Evolutionary conservation across 441 rosid genomes (phyloP), one percentile per base, ranked within the genome.

Genomic region (Syzygium malaccense): DNA sequence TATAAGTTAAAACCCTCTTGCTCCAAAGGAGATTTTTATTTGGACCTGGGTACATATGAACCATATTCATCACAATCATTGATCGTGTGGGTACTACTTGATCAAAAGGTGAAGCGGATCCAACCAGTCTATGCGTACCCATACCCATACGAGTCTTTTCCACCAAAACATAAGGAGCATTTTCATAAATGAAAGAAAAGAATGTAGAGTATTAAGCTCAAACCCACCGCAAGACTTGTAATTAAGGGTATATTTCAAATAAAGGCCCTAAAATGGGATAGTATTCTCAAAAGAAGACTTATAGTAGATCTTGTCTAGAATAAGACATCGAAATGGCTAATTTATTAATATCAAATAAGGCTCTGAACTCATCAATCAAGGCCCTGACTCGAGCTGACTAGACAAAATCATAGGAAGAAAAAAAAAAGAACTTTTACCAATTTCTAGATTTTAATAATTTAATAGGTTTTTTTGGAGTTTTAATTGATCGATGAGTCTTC

Each of bases 301-400:
- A 9, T 19, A 33, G 1, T 1, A 68, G 48, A 19, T 33, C 45
- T 66, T 25, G 3, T 66, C 6, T 32, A 0, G 78, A 66, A 18
- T 32, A 17, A 30, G 41, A 17, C 78, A 7, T 60, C 7, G 0
- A 2, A 60, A 68, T 68, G 41, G 37, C 48, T 19, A 33, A 18
- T 68, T 2, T 19, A 8, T 2, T 19, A 18, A 25, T 68, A 7
- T 68, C 79, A 33, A 68, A 9, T 64, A 9, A 33, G 14, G 2
- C 14, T 18, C 0, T 4, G 45, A 8, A 20, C 14, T 68, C 7
- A 5, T 68, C 3, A 68, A 32, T 8, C 2, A 9, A 33, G 33
- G 26, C 48, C 48, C 1, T 0, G 1, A 32, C 26, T 2, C 0
- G 0, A 32, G 45, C 26, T 66, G 14, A 32, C 7, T 0, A 0